Evolutionary conservation across 2,329 filamentous ascomycete species (phyloP).

Genomic region (Emergomyces africanus): DNA sequence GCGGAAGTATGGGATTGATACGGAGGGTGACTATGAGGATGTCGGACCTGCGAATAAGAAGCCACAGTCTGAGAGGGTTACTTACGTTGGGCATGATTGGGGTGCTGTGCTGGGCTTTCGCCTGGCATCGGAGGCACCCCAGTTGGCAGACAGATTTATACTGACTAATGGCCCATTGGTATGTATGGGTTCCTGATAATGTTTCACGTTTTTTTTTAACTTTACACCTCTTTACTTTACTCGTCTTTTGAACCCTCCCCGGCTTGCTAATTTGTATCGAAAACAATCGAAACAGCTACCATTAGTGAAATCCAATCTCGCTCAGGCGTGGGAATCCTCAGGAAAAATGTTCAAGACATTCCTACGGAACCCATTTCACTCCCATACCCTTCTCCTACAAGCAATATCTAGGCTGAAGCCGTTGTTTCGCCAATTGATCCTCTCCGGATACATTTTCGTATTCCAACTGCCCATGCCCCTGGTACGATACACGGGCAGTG

Average conservation of each 20-base stretch:
- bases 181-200: slow-evolving; percentile 14
- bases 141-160: slow-evolving; percentile 44
- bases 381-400: slow-evolving; percentile 33
- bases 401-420: slow-evolving; percentile 33
- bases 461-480: slow-evolving; percentile 39
- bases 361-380: slow-evolving; percentile 30
- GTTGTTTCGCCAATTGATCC: slow-evolving; percentile 34
- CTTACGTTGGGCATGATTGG: slow-evolving; percentile 45
- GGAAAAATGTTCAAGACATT: slow-evolving; percentile 40
- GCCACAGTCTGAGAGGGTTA: slow-evolving; percentile 28
- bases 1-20: slow-evolving; percentile 31
- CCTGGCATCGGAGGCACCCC: slow-evolving; percentile 45
- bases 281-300: slow-evolving; percentile 22
- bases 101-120: slow-evolving; percentile 40
- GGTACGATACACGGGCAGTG: slow-evolving; percentile 31
- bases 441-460: slow-evolving; percentile 44
- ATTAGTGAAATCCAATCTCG: slow-evolving; percentile 31
- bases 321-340: slow-evolving; percentile 29
- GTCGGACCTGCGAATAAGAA: background rate
- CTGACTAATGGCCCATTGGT: slow-evolving; percentile 42
- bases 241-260: background rate
- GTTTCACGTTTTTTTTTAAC: no score
- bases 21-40: slow-evolving; percentile 4
- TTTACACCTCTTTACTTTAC: background rate
- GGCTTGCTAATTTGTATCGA: slow-evolving; percentile 1